Base-by-base conservation (phyloP, 2,329 filamentous ascomycete genomes). In the Aureobasidium sp. region DNA sequence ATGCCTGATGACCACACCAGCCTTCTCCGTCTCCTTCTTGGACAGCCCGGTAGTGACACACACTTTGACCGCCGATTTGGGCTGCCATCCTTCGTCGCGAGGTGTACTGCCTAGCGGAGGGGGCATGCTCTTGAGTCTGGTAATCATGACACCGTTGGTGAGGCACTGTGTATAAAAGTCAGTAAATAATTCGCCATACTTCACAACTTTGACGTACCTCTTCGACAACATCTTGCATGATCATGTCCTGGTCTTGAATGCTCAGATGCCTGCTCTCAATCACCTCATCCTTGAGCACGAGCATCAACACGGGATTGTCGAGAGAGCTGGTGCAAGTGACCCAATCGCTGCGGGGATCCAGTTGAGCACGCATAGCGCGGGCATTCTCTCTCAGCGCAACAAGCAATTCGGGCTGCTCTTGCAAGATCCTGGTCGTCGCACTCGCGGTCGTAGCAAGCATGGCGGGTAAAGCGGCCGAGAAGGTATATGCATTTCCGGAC, bases 11-110 rank as follows among this genome's bases (percentile, higher is more conserved):
- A 81, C 84, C 6, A 85, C 83, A 12, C 90, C 93, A 0, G 93
- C 89, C 75, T 94, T 95, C 73, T 98, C 94, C 52, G 90, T 86
- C 69, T 98, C 93, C 74, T 95, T 96, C 75, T 87, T 94, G 21
- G 87, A 86, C 57, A 98, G 74, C 1, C 87, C 93, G 4, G 81
- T 87, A 0, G 90, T 95, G 51, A 96, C 77, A 66, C 91, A 97
- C 11, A 97, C 81, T 72, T 97, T 96, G 57, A 98, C 77, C 0
- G 89, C 88, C 8, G 93, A 88, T 61, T 80, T 78, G n/a, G 84
- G 76, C 56, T 80, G 79, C 74, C 85, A 88, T 30, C 77, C 78
- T 38, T 63, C 63, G 55, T 90, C 86, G 64, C 85, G 85, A 12
- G 82, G 78, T 42, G 76, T 73, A 3, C 81, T 81, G 39, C 84